These are phyloP conservation scores for Hypoxylon trugodes DNA, from an alignment of 495 filamentous ascomycete genomes.

Conservation along the genomic window DNA sequence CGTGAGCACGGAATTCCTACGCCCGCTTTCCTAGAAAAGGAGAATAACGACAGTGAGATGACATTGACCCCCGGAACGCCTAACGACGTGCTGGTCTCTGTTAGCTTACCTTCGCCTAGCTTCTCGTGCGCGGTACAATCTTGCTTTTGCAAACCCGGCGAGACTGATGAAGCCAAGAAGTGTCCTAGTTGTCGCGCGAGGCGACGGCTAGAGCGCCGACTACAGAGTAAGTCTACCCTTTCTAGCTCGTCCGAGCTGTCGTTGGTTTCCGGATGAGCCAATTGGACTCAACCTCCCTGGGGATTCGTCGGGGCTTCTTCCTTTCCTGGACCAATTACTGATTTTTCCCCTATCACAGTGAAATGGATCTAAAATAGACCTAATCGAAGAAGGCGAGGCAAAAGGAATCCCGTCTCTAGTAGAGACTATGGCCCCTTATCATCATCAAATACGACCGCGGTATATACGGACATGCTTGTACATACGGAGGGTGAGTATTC, in stretches of 20 bases:
- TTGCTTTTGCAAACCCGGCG: conserved; percentile 18
- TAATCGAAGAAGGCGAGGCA: neutral
- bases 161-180: neutral
- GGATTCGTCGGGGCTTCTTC: too few relatives aligned
- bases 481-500: neutral
- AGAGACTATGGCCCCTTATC: too few relatives aligned
- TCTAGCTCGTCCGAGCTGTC: too few relatives aligned
- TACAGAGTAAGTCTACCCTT: conserved; percentile 22
- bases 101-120: conserved; percentile 21
- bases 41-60: neutral
- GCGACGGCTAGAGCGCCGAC: neutral
- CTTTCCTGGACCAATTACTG: too few relatives aligned
- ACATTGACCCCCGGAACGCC: neutral
- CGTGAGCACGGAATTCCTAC: conserved; percentile 24
- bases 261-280: too few relatives aligned
- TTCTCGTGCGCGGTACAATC: conserved; percentile 27
- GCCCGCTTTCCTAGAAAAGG: neutral
- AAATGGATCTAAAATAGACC: conserved; percentile 18
- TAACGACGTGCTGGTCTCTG: conserved; percentile 10
- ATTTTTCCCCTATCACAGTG: too few relatives aligned
- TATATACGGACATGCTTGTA: neutral
- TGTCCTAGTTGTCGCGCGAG: conserved; percentile 25
- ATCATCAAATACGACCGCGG: neutral
- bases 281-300: too few relatives aligned
- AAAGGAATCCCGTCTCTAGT: too few relatives aligned